Evolutionary conservation across 768 basidiomycete genomes (phyloP), one percentile per base, ranked within the genome.

Genomic region (Pleurotus sapidus): DNA sequence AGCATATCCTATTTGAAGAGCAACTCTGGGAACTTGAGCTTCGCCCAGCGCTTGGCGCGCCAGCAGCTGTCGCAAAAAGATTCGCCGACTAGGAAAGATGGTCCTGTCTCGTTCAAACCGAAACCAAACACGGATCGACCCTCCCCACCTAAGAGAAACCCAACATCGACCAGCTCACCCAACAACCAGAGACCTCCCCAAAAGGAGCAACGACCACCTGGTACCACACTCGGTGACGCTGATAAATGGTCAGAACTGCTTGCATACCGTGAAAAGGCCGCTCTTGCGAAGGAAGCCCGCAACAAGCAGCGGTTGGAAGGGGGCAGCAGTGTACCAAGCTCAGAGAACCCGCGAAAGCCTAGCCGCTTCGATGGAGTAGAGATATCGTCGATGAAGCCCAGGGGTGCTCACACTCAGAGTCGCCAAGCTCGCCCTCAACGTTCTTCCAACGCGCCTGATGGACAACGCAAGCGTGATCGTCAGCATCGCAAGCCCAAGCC

Each of bases 51-150:
- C 14, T 39, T 54, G 9, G 51, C 51, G 15, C 51, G 24, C 5
- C 51, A 54, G 39, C 51, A 54, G 24, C 4, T 54, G 37, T 50
- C 23, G 25, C 49, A 50, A 50, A 43, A 54, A 42, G n/a, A 38
- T 7, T 7, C 6, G n/a, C 15, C 42, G n/a, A 17, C 20, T 9
- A 9, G 12, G n/a, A 17, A n/a, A 23, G 42, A n/a, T 5, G 11
- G 42, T 45, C n/a, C 42, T 3, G n/a, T 23, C 7, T 45, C 42
- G 42, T 17, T 17, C n/a, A n/a, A n/a, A 11, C 39, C 39, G n/a
- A 45, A 45, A 7, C 30, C 30, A 34, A 34, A 11, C 11, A 34
- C 30, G 30, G 11, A 34, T 11, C 30, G 9, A 0, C 30, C 30
- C 30, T 1, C 30, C 1, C 30, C 30, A 11, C 30, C 30, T 3